These are phyloP conservation scores for Rutidosis leptorrhynchoides DNA, from an alignment of 129 eudicot genomes.

Conservation along the genomic window DNA sequence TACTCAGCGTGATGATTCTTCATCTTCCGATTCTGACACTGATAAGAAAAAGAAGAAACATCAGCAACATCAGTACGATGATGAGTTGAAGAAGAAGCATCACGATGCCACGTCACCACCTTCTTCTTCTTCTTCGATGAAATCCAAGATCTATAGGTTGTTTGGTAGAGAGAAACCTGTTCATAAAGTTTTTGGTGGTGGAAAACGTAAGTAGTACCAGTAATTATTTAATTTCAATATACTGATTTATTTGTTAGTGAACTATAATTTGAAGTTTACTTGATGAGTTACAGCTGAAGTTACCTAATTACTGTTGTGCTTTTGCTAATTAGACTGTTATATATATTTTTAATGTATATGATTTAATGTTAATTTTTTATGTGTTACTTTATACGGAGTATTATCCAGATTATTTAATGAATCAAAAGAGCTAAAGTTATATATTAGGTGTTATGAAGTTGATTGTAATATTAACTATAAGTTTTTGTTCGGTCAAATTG, in stretches of 20 bases:
- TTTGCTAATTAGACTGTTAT: background rate
- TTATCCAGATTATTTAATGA: background rate
- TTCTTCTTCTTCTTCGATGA: conserved; percentile 32
- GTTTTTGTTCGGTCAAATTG: background rate
- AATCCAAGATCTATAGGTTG: conserved; percentile 34
- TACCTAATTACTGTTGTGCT: no score
- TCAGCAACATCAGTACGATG: conserved; percentile 14
- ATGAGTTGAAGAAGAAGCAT: conserved; percentile 37
- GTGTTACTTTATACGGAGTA: background rate
- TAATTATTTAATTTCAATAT: background rate
- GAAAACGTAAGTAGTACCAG: conserved; percentile 56
- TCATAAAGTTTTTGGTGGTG: conserved; percentile 75
- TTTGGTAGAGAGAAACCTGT: conserved; percentile 42
- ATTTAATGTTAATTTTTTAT: background rate
- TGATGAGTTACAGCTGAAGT: background rate
- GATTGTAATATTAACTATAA: background rate
- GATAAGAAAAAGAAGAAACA: conserved; percentile 33
- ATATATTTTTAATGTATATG: no score
- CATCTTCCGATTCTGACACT: conserved; percentile 46
- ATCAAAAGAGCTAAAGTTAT: conserved; percentile 8
- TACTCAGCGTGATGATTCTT: conserved; percentile 46
- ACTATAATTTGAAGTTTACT: background rate
- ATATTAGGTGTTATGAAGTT: background rate
- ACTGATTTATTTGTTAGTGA: background rate
- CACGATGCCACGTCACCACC: conserved; percentile 29